phyloP scores from a whole-genome alignment of 345 rosid species.

The Erodium maritimum region DNA sequence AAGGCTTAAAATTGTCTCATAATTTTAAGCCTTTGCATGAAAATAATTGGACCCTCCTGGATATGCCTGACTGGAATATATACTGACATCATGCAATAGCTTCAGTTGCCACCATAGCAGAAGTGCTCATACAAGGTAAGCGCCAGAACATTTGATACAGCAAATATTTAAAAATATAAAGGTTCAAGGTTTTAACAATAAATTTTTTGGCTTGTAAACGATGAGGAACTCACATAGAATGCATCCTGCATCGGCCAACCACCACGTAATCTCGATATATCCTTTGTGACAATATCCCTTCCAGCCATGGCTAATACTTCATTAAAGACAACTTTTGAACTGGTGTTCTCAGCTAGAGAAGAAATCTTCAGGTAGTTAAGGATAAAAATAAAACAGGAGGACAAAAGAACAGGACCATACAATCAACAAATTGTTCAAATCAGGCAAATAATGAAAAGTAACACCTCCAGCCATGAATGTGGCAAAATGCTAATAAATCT shows the following conservation, averaged over 20 bases:
- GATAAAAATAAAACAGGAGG: slow-evolving; percentile 6
- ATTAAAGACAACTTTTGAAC: slow-evolving; percentile 57
- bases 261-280: slow-evolving; percentile 90
- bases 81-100: too few species aligned
- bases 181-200: neutral
- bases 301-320: slow-evolving; percentile 82
- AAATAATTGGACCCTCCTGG: too few species aligned
- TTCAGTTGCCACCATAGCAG: too few species aligned
- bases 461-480: slow-evolving; percentile 6
- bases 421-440: too few species aligned
- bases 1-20: too few species aligned
- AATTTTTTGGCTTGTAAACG: slow-evolving; percentile 1
- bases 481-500: slow-evolving; percentile 5
- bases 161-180: too few species aligned
- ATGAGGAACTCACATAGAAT: slow-evolving; percentile 55
- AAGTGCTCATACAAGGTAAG: too few species aligned
- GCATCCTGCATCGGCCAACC: slow-evolving; percentile 99
- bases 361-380: slow-evolving; percentile 56
- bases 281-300: slow-evolving; percentile 84
- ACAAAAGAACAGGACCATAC: too few species aligned
- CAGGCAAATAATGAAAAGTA: slow-evolving; percentile 3
- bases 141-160: too few species aligned
- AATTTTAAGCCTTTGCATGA: too few species aligned
- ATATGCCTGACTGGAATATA: too few species aligned
- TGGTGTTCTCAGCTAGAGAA: slow-evolving; percentile 73